phyloP scores from a whole-genome alignment of 2,329 filamentous ascomycete genomes.

The Ascochyta rabiei region DNA sequence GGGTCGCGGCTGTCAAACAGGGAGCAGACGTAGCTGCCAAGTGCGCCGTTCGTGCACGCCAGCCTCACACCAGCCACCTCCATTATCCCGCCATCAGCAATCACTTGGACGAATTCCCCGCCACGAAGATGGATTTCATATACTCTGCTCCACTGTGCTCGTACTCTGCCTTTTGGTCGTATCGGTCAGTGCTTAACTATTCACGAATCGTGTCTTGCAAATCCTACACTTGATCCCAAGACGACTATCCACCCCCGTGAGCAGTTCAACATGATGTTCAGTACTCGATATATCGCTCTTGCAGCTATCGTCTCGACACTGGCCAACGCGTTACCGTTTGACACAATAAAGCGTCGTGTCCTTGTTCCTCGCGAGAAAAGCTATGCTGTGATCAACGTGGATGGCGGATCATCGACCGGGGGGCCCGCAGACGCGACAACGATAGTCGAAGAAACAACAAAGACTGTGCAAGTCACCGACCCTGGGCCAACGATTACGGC shows the following conservation, averaged over 20 bases:
- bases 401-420: constrained; percentile 40
- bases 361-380: constrained; percentile 37
- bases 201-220: background rate
- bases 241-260: constrained; percentile 10
- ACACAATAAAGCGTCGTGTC: constrained; percentile 21
- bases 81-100: constrained; percentile 11
- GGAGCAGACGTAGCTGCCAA: background rate
- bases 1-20: background rate
- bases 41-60: background rate
- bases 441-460: constrained; percentile 29
- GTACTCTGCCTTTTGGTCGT: constrained; percentile 1
- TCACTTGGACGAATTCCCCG: constrained; percentile 7
- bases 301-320: constrained; percentile 32
- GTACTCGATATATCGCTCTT: constrained; percentile 25
- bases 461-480: constrained; percentile 34
- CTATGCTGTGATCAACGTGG: constrained; percentile 50
- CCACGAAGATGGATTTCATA: constrained; percentile 11
- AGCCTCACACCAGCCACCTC: constrained; percentile 6
- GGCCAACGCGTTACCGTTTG: constrained; percentile 34
- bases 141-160: constrained; percentile 10
- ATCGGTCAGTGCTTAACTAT: constrained; percentile 2
- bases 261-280: constrained; percentile 37
- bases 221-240: background rate
- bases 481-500: constrained; percentile 32
- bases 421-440: constrained; percentile 29